Evolutionary conservation across 345 rosid species (phyloP).

Genomic region (Populus deltoides): DNA sequence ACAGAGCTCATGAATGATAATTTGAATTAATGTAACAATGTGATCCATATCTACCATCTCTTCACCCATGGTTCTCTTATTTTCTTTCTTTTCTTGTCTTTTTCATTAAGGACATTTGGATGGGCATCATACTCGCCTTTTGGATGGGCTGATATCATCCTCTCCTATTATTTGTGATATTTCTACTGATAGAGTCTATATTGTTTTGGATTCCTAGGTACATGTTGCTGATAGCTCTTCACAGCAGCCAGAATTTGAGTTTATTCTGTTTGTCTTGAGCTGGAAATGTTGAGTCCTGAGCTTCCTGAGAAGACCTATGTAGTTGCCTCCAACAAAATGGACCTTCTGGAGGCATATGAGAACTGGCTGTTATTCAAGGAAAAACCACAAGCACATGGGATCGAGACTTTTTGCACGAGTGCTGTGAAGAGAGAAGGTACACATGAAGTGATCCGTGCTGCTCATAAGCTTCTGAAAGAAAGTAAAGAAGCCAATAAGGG

Average conservation of each 20-base stretch:
- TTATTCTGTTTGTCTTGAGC: slow-evolving; percentile 89
- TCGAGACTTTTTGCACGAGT: slow-evolving; percentile 78
- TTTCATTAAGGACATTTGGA: background rate
- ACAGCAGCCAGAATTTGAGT: slow-evolving; percentile 79
- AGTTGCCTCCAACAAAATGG: slow-evolving; percentile 90
- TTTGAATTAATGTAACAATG: background rate
- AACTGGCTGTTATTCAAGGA: slow-evolving; percentile 71
- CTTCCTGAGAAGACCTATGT: slow-evolving; percentile 72
- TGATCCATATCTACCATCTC: background rate
- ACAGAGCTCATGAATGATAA: background rate
- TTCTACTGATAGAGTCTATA: background rate
- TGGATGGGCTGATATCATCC: too few relatives aligned
- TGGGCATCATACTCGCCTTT: background rate
- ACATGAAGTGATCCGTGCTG: slow-evolving; percentile 61
- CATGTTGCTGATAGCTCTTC: slow-evolving; percentile 92
- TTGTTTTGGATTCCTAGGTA: slow-evolving; percentile 40
- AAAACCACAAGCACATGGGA: slow-evolving; percentile 57
- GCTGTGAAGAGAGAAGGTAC: slow-evolving; percentile 80
- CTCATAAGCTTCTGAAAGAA: slow-evolving; percentile 59
- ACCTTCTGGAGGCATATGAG: slow-evolving; percentile 79
- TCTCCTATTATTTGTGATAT: background rate
- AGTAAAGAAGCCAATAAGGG: slow-evolving; percentile 47
- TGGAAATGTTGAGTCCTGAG: slow-evolving; percentile 86
- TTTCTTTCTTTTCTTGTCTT: background rate
- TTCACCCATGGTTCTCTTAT: background rate